Conservation (phyloP, 1,139 yeast genomes). For the Zhuliangozyma parablackwelliae region DNA sequence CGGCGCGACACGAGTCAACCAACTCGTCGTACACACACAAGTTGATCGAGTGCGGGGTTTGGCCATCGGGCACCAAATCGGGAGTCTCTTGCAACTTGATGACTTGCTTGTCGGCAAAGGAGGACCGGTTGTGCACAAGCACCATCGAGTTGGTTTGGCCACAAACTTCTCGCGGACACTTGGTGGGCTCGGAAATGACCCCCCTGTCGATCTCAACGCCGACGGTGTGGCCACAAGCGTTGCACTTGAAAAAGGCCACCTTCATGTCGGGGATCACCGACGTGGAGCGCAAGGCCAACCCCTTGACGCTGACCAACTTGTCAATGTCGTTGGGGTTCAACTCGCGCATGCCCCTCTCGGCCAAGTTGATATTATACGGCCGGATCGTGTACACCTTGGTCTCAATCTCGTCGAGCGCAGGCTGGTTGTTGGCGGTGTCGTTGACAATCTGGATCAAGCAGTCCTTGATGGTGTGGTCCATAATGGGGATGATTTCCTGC, state of each 20-base stretch:
- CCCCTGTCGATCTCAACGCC: conserved; percentile 95
- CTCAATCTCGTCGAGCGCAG: conserved; percentile 62
- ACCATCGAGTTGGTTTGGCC: conserved; percentile 86
- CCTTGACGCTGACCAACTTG: conserved; percentile 85
- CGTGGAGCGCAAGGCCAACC: conserved; percentile 83
- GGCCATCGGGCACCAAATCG: conserved; percentile 97
- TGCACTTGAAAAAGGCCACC: conserved; percentile 92
- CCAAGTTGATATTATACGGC: conserved; percentile 70
- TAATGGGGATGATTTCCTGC: conserved; percentile 92
- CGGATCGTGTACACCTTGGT: conserved; percentile 80
- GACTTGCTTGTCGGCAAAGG: conserved; percentile 93
- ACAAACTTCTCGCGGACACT: conserved; percentile 87
- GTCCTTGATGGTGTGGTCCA: conserved; percentile 95
- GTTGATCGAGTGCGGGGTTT: conserved; percentile 94
- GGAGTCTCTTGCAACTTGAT: conserved; percentile 95
- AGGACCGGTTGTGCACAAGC: conserved; percentile 83
- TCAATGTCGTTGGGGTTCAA: conserved; percentile 94
- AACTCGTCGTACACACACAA: conserved; percentile 93
- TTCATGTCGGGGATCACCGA: conserved; percentile 97
- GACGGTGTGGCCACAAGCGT: conserved; percentile 89
- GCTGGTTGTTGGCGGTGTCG: conserved; percentile 43
- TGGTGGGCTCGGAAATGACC: conserved; percentile 85
- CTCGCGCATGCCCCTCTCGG: conserved; percentile 83
- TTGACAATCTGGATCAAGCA: conserved; percentile 76
- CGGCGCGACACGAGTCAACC: conserved; percentile 93